A percentile compares a stretch with the other conserved stretches of the same genome.
These are phyloP conservation scores for Clarireedia sp. DNA, from an alignment of 2,329 filamentous ascomycete species.

Conservation along the genomic window DNA sequence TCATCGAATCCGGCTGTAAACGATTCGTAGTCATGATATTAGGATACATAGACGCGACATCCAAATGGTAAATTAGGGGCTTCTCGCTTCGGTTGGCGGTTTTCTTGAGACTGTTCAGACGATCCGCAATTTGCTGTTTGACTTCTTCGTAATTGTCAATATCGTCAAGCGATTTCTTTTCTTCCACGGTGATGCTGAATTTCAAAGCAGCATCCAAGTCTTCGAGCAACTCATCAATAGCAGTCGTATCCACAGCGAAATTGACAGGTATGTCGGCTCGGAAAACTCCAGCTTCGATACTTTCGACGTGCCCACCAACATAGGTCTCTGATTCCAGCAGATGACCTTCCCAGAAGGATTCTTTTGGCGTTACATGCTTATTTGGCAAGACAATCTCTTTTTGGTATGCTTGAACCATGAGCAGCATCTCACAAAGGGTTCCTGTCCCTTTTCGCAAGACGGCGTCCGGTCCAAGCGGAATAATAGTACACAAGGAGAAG, in stretches of 20 bases:
- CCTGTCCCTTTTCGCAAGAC: constrained; percentile 91
- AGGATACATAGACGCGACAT: constrained; percentile 98
- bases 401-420: constrained; percentile 97
- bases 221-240: constrained; percentile 77
- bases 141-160: constrained; percentile 77
- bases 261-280: constrained; percentile 91
- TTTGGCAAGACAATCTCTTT: constrained; percentile 90
- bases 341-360: constrained; percentile 95
- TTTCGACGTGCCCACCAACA: constrained; percentile 96
- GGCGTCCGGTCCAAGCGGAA: constrained; percentile 88
- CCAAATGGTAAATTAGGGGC: constrained; percentile 93
- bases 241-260: constrained; percentile 80
- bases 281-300: constrained; percentile 97
- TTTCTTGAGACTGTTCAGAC: constrained; percentile 63
- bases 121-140: constrained; percentile 69
- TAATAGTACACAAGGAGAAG: constrained; percentile 94
- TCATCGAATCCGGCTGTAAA: constrained; percentile 97
- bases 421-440: constrained; percentile 97
- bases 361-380: constrained; percentile 85
- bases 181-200: constrained; percentile 79
- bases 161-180: constrained; percentile 74
- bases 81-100: constrained; percentile 78
- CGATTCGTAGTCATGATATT: constrained; percentile 99
- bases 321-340: constrained; percentile 95
- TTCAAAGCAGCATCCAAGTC: constrained; percentile 84